phyloP scores from a whole-genome alignment of 2,329 filamentous ascomycete genomes.

The Calonectria honghensis region DNA sequence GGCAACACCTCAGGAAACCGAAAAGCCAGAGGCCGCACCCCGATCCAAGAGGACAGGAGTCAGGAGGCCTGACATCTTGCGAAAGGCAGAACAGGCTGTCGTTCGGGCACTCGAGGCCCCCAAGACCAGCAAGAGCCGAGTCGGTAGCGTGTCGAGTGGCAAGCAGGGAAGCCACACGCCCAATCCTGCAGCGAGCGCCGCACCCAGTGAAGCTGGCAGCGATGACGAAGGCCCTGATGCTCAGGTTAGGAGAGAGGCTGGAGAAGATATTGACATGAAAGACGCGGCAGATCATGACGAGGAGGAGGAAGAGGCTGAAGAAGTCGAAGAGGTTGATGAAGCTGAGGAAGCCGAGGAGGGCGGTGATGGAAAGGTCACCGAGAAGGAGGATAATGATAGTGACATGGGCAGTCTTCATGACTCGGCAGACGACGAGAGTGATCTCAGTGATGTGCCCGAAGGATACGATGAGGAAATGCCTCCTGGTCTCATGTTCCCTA shows the following conservation, averaged over 20 bases:
- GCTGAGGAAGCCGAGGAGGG: conserved; percentile 56
- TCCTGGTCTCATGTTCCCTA: conserved; percentile 72
- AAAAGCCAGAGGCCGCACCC: conserved; percentile 64
- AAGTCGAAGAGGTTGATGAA: conserved; percentile 56
- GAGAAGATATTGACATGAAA: conserved; percentile 64
- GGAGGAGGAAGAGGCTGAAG: conserved; percentile 54
- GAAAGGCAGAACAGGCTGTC: conserved; percentile 77
- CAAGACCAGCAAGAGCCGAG: conserved; percentile 68
- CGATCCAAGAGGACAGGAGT: conserved; percentile 67
- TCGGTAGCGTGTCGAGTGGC: conserved; percentile 71
- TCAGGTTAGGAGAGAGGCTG: conserved; percentile 61
- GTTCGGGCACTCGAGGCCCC: conserved; percentile 69
- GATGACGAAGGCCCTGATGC: conserved; percentile 66
- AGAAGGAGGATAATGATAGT: conserved; percentile 53
- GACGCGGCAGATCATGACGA: conserved; percentile 60
- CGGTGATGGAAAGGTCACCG: conserved; percentile 53
- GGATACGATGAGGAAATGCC: conserved; percentile 76
- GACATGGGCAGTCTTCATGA: conserved; percentile 76
- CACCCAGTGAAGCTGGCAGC: conserved; percentile 61
- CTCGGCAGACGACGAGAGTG: conserved; percentile 80
- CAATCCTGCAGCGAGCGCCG: conserved; percentile 58
- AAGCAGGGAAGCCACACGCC: conserved; percentile 66
- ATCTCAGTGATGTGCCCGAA: conserved; percentile 76
- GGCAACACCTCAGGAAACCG: conserved; percentile 61
- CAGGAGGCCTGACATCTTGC: conserved; percentile 74